A percentile compares a stretch with the other conserved stretches of the same genome.
These are phyloP conservation scores for Entophlyctis luteolus DNA, from an alignment of 192 early-diverging fungal species.

Conservation along the genomic window DNA sequence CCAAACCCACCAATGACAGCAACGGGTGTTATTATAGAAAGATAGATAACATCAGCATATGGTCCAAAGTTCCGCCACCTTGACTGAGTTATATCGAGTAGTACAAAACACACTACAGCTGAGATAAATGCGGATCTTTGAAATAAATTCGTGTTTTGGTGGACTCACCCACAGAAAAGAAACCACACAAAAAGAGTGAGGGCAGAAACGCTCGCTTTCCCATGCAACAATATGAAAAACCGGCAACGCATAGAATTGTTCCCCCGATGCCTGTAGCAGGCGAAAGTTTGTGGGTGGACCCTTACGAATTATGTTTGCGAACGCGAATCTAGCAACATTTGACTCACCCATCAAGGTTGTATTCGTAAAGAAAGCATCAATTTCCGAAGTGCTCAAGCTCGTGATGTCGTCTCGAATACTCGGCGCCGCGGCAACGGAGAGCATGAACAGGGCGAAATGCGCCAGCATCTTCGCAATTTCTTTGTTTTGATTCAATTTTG, in stretches of 20 bases:
- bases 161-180: conserved; percentile 12
- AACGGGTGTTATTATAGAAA: not conserved
- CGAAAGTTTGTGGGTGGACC: conserved; percentile 1
- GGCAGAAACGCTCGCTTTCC: conserved; percentile 22
- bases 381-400: no score
- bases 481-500: no score
- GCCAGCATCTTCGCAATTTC: no score
- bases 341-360: no score
- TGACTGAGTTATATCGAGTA: conserved; percentile 9
- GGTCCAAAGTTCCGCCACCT: conserved; percentile 19
- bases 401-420: no score
- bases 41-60: conserved; percentile 24
- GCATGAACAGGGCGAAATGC: no score
- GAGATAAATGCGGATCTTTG: not conserved
- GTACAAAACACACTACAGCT: conserved; percentile 9
- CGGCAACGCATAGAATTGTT: not conserved
- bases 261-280: conserved; percentile 13
- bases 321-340: no score
- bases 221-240: conserved; percentile 20
- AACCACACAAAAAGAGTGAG: conserved; percentile 13
- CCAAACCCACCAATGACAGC: conserved; percentile 20
- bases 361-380: no score
- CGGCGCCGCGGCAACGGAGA: no score
- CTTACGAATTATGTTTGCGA: not conserved
- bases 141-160: not conserved